A percentile compares a stretch with the other conserved stretches of the same genome.
Conservation (phyloP, 345 rosid species). For the Salix arbutifolia region DNA sequence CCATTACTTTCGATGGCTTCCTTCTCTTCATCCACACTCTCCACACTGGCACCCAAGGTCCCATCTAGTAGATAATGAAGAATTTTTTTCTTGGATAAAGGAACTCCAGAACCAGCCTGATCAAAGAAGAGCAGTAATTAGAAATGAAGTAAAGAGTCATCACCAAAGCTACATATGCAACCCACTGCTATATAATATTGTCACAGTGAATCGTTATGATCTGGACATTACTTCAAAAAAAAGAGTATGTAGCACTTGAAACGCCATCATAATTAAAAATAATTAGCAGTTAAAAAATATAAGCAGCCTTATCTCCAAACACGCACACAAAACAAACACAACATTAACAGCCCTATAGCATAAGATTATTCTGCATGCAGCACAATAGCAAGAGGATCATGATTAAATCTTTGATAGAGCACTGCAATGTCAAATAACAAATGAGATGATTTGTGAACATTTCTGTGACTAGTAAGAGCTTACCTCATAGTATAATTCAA, state of each 20-base stretch:
- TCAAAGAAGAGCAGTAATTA: slow-evolving; percentile 2
- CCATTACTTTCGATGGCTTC: slow-evolving; percentile 19
- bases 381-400: not conserved
- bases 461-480: not conserved
- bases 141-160: not conserved
- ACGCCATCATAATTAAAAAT: not conserved
- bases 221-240: not conserved
- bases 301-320: too few relatives aligned
- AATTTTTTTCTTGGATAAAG: slow-evolving; percentile 48
- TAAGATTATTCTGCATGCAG: not conserved
- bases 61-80: slow-evolving; percentile 72
- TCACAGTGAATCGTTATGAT: not conserved
- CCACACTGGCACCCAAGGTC: slow-evolving; percentile 66
- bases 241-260: not conserved
- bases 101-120: slow-evolving; percentile 58
- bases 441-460: too few relatives aligned
- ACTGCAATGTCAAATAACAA: too few relatives aligned
- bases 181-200: not conserved
- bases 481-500: slow-evolving; percentile 91
- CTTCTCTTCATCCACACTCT: slow-evolving; percentile 45
- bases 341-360: too few relatives aligned
- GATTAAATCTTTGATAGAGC: not conserved
- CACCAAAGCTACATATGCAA: not conserved
- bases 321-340: too few relatives aligned
- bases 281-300: not conserved